These are phyloP conservation scores for Cladosporium velox DNA, from an alignment of 2,329 filamentous ascomycete genomes.

Conservation along the genomic window DNA sequence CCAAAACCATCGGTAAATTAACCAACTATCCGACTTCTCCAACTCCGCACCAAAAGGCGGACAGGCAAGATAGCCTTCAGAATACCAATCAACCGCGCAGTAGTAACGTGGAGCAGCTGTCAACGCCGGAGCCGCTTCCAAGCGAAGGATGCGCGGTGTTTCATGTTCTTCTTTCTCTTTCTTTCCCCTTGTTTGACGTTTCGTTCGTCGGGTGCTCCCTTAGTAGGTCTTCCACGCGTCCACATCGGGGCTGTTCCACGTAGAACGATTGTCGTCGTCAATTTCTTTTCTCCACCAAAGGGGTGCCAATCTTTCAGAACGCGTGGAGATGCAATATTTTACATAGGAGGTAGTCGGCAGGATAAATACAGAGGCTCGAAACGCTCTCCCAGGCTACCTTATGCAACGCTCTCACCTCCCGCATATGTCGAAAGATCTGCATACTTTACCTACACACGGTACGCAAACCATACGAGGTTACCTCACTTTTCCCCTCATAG, in stretches of 20 bases:
- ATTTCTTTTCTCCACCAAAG: background rate
- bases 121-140: slow-evolving; percentile 9
- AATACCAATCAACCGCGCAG: background rate
- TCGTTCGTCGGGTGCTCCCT: background rate
- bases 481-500: background rate
- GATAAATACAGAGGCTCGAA: background rate
- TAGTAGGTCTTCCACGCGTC: background rate
- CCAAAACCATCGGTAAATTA: background rate
- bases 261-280: background rate
- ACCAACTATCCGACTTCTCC: background rate
- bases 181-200: background rate
- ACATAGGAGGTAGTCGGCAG: background rate
- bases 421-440: background rate
- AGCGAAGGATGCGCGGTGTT: background rate
- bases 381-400: background rate
- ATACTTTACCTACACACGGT: background rate
- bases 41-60: background rate
- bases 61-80: background rate
- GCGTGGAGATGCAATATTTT: background rate
- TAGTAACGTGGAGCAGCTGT: background rate
- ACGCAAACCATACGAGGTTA: background rate
- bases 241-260: background rate
- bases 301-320: background rate
- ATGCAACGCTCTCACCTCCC: background rate
- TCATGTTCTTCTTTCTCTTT: background rate